Conservation (phyloP, 2,329 filamentous ascomycete genomes). For the Thelonectria olida region DNA sequence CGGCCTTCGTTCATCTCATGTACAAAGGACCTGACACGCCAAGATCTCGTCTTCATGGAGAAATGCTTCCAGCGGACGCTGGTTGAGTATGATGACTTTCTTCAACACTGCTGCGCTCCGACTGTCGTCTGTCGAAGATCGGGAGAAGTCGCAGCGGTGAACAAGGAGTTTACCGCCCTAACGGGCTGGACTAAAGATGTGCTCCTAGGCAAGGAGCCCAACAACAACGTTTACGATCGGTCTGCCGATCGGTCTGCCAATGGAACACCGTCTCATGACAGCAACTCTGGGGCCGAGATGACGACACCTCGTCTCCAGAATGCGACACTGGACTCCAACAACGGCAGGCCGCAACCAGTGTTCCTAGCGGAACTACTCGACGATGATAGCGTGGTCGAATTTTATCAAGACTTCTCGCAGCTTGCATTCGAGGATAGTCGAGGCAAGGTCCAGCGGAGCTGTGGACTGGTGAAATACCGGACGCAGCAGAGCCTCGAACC, state of each 20-base stretch:
- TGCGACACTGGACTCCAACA: constrained; percentile 53
- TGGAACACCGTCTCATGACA: constrained; percentile 48
- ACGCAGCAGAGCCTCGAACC: constrained; percentile 68
- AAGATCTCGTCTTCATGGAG: constrained; percentile 97
- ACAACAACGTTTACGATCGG: constrained; percentile 70
- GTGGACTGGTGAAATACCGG: constrained; percentile 90
- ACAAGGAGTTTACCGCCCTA: constrained; percentile 95
- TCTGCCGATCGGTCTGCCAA: constrained; percentile 58
- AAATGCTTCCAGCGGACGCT: constrained; percentile 94
- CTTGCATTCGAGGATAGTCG: constrained; percentile 92
- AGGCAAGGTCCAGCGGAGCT: constrained; percentile 83
- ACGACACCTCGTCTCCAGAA: constrained; percentile 62
- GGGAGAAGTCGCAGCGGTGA: constrained; percentile 93
- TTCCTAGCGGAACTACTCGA: constrained; percentile 94
- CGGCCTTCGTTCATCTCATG: constrained; percentile 93
- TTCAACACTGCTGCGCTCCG: constrained; percentile 87
- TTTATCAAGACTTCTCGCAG: constrained; percentile 94
- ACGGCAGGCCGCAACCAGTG: constrained; percentile 75
- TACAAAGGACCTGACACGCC: constrained; percentile 84
- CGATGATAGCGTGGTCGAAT: constrained; percentile 91
- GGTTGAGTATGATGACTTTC: constrained; percentile 92
- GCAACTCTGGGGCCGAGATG: constrained; percentile 47
- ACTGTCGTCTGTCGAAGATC: constrained; percentile 92
- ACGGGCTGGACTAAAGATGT: constrained; percentile 95
- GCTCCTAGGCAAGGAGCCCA: constrained; percentile 85